These are phyloP conservation scores for Podaxis mareebaensis DNA, from an alignment of 768 basidiomycete species.

Conservation along the genomic window DNA sequence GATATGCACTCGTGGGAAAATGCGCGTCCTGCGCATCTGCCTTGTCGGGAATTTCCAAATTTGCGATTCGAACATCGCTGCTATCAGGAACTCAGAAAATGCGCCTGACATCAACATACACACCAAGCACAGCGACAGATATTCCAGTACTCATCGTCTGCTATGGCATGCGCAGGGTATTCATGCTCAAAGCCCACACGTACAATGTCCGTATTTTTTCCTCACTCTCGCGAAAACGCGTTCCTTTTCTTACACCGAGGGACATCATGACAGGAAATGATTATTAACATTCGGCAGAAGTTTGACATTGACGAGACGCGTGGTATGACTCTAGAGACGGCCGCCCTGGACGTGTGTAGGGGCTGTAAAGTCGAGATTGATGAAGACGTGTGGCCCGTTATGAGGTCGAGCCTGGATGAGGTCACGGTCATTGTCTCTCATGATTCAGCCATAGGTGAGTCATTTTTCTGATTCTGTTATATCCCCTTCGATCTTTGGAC, in stretches of 20 bases:
- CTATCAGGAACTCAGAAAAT: neutral
- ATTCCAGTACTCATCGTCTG: slow-evolving; percentile 9
- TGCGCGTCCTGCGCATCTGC: neutral
- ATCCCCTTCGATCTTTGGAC: too few species aligned
- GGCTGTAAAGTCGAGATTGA: slow-evolving; percentile 30
- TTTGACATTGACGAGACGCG: slow-evolving; percentile 20
- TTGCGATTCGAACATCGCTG: neutral
- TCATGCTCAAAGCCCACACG: slow-evolving; percentile 9
- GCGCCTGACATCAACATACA: slow-evolving; percentile 10
- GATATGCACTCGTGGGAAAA: slow-evolving; percentile 2
- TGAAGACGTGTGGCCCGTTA: slow-evolving; percentile 29
- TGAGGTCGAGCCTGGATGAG: slow-evolving; percentile 29
- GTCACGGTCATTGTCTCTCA: slow-evolving; percentile 22
- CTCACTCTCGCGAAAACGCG: neutral
- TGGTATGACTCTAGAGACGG: slow-evolving; percentile 24
- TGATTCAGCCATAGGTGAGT: slow-evolving; percentile 1
- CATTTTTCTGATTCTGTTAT: neutral
- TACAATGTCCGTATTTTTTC: neutral
- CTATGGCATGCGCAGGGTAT: slow-evolving; percentile 3
- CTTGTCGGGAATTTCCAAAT: neutral
- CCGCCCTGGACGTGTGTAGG: slow-evolving; percentile 30
- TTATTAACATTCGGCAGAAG: slow-evolving; percentile 17
- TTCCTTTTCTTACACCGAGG: neutral
- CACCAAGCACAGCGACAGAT: neutral
- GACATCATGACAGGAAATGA: slow-evolving; percentile 24